Conservation (phyloP, 179 eudicot species). For the Spergularia azorica region DNA sequence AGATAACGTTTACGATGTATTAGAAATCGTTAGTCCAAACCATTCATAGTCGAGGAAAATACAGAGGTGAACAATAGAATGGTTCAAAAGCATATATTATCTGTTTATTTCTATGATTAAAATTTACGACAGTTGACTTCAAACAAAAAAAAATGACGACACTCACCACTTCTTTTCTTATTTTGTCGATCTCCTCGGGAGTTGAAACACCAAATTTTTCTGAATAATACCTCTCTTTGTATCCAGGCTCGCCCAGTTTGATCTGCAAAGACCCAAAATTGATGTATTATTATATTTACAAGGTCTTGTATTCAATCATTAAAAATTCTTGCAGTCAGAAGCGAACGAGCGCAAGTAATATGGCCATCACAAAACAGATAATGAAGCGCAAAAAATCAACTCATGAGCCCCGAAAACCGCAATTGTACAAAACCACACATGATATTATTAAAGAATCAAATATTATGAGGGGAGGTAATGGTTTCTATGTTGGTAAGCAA, state of each 20-base stretch:
- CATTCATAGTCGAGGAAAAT: not conserved
- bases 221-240: constrained; percentile 84
- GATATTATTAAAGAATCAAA: constrained; percentile 1
- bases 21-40: not conserved
- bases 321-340: not conserved
- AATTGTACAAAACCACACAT: not conserved
- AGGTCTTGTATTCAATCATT: not conserved
- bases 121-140: constrained; percentile 18
- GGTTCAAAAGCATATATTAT: constrained; percentile 9
- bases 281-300: not conserved
- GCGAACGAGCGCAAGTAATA: not conserved
- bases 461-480: not conserved
- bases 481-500: not conserved
- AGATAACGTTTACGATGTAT: not conserved
- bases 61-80: not conserved
- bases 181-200: constrained; percentile 59
- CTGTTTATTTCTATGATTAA: not conserved
- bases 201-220: constrained; percentile 78
- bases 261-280: constrained; percentile 50
- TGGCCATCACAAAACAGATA: not conserved
- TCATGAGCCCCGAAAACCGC: not conserved
- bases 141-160: not conserved
- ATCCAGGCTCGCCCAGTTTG: constrained; percentile 94
- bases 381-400: not conserved
- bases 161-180: constrained; percentile 66